These are phyloP conservation scores for Hericium coralloides DNA, from an alignment of 768 basidiomycete genomes.

Conservation along the genomic window DNA sequence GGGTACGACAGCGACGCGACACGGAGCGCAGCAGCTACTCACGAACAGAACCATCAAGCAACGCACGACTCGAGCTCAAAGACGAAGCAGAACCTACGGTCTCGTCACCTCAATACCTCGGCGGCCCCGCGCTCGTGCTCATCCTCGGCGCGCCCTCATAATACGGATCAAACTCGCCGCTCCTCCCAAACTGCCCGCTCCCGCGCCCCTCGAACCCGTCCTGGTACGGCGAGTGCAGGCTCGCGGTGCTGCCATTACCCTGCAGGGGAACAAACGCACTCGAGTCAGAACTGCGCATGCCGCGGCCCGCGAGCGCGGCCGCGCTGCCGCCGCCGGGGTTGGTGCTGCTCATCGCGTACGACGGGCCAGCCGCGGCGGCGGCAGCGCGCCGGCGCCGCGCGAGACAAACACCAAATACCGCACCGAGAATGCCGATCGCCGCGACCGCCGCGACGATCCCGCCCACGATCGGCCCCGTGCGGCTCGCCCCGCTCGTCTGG, in stretches of 20 bases:
- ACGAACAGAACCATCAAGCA: too few species aligned
- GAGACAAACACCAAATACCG: slow-evolving; percentile 42
- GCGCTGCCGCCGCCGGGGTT: slow-evolving; percentile 21
- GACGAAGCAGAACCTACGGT: too few species aligned
- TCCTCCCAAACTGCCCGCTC: slow-evolving; percentile 14
- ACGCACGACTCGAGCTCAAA: too few species aligned
- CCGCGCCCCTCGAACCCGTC: slow-evolving; percentile 20
- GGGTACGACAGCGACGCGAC: too few species aligned
- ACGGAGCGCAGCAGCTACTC: too few species aligned
- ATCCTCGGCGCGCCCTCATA: slow-evolving; percentile 20
- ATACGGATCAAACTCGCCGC: slow-evolving; percentile 31
- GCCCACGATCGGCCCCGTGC: slow-evolving; percentile 39
- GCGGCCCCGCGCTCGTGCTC: slow-evolving; percentile 15
- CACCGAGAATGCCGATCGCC: slow-evolving; percentile 40
- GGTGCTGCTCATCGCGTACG: slow-evolving; percentile 31
- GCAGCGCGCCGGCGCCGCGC: slow-evolving; percentile 41
- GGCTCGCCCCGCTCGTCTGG: slow-evolving; percentile 15
- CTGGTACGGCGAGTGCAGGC: slow-evolving; percentile 28
- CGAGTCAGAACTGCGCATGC: slow-evolving; percentile 46
- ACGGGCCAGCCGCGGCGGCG: slow-evolving; percentile 14
- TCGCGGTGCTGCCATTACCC: slow-evolving; percentile 42
- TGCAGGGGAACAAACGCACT: slow-evolving; percentile 69
- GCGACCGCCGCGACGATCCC: slow-evolving; percentile 45
- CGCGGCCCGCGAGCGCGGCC: slow-evolving; percentile 21
- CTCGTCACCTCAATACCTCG: not conserved